Conservation (phyloP, 2,329 filamentous ascomycete species). For the Cladophialophora chaetospira region DNA sequence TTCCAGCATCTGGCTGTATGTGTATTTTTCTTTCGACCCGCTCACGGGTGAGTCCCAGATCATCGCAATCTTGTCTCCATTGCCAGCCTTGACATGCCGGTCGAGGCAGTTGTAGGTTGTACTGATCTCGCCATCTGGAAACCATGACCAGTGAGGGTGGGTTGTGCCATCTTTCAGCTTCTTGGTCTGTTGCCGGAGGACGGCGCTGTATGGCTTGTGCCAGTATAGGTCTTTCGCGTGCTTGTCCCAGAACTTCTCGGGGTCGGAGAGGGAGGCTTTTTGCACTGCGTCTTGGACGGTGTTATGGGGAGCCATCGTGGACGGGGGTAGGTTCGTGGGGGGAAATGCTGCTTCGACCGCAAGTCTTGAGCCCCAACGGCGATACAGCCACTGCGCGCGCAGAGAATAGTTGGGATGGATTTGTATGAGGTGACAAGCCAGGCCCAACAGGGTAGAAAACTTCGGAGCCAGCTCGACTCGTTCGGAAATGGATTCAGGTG, state of each 20-base stretch:
- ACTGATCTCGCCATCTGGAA: constrained; percentile 82
- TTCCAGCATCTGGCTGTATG: constrained; percentile 72
- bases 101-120: constrained; percentile 92
- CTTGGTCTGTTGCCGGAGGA: constrained; percentile 64
- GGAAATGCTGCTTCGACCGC: neutral
- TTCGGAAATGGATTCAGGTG: neutral
- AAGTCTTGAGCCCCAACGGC: neutral
- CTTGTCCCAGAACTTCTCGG: constrained; percentile 71
- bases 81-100: constrained; percentile 79
- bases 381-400: no score
- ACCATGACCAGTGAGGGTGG: constrained; percentile 86
- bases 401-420: neutral
- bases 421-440: neutral
- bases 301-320: constrained; percentile 28
- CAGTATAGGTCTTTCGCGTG: constrained; percentile 77
- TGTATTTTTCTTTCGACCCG: constrained; percentile 68
- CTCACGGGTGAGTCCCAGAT: constrained; percentile 89
- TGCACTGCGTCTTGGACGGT: constrained; percentile 54
- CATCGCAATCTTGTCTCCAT: constrained; percentile 73
- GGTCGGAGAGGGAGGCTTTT: constrained; percentile 63
- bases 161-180: constrained; percentile 62
- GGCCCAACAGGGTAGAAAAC: neutral
- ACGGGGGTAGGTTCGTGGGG: neutral
- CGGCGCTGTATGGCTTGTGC: constrained; percentile 71
- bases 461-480: neutral